phyloP scores from a whole-genome alignment of 2,329 filamentous ascomycete species.

The Alternaria sp. region DNA sequence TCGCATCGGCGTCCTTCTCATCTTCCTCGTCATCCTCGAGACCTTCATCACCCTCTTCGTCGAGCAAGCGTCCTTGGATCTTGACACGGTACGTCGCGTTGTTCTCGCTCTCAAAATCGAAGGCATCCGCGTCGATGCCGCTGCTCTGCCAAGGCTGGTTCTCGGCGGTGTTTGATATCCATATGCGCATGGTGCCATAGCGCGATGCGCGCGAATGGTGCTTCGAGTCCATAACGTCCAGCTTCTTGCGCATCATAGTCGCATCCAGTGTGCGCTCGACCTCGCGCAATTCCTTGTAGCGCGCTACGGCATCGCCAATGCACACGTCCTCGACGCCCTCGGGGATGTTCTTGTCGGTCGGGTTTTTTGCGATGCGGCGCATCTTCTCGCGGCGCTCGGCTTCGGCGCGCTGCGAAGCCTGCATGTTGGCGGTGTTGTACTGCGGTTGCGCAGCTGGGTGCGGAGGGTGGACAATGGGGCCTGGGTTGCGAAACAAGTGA shows the following conservation, averaged over 20 bases:
- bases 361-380: slow-evolving; percentile 84
- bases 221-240: slow-evolving; percentile 86
- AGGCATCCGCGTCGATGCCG: slow-evolving; percentile 73
- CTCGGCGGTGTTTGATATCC: slow-evolving; percentile 94
- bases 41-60: slow-evolving; percentile 52
- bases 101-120: slow-evolving; percentile 80
- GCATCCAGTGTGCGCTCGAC: slow-evolving; percentile 89
- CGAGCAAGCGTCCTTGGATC: slow-evolving; percentile 86
- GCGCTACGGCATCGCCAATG: slow-evolving; percentile 80
- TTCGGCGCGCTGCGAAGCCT: slow-evolving; percentile 56
- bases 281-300: slow-evolving; percentile 85
- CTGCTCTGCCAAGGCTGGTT: slow-evolving; percentile 91
- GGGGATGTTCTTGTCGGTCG: slow-evolving; percentile 93
- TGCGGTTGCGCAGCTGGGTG: slow-evolving; percentile 60
- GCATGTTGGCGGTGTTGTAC: slow-evolving; percentile 49
- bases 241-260: slow-evolving; percentile 89
- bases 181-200: slow-evolving; percentile 86
- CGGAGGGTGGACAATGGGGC: slow-evolving; percentile 56
- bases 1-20: slow-evolving; percentile 59
- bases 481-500: slow-evolving; percentile 56
- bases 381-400: slow-evolving; percentile 69
- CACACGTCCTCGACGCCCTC: slow-evolving; percentile 83
- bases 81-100: slow-evolving; percentile 88
- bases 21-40: slow-evolving; percentile 44
- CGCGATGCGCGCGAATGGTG: slow-evolving; percentile 78